Evolutionary conservation across 805 yeast species (phyloP).

Genomic region (Pichia rugopelliculosa): DNA sequence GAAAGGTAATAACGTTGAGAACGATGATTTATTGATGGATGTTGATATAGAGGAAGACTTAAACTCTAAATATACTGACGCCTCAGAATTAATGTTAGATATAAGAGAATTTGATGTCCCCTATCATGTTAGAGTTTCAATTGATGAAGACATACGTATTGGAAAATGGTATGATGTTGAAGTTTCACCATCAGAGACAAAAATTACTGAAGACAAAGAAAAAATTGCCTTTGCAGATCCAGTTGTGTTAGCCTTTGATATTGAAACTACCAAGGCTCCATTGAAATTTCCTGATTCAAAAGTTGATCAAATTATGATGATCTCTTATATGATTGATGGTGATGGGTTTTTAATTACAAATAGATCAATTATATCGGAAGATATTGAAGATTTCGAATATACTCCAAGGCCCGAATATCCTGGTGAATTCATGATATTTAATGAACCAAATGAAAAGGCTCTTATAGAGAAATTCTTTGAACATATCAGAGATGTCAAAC

Average conservation of each 20-base stretch:
- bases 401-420: slow-evolving; percentile 96
- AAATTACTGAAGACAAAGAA: slow-evolving; percentile 53
- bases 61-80: slow-evolving; percentile 34
- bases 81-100: slow-evolving; percentile 64
- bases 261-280: slow-evolving; percentile 95
- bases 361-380: slow-evolving; percentile 88
- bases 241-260: slow-evolving; percentile 92
- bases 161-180: slow-evolving; percentile 93
- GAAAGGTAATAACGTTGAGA: slow-evolving; percentile 25
- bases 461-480: slow-evolving; percentile 74
- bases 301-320: slow-evolving; percentile 95
- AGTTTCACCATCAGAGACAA: slow-evolving; percentile 49
- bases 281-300: slow-evolving; percentile 90
- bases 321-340: slow-evolving; percentile 98
- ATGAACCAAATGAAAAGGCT: slow-evolving; percentile 78
- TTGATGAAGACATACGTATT: slow-evolving; percentile 77
- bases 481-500: slow-evolving; percentile 79
- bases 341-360: slow-evolving; percentile 92
- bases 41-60: slow-evolving; percentile 14
- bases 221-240: slow-evolving; percentile 96
- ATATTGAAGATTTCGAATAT: slow-evolving; percentile 94
- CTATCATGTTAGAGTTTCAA: slow-evolving; percentile 92
- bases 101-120: slow-evolving; percentile 95
- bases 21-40: slow-evolving; percentile 25
- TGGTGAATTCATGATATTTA: slow-evolving; percentile 82